These are phyloP conservation scores for Colletotrichum tropicicola DNA, from an alignment of 2,329 filamentous ascomycete species.

Conservation along the genomic window DNA sequence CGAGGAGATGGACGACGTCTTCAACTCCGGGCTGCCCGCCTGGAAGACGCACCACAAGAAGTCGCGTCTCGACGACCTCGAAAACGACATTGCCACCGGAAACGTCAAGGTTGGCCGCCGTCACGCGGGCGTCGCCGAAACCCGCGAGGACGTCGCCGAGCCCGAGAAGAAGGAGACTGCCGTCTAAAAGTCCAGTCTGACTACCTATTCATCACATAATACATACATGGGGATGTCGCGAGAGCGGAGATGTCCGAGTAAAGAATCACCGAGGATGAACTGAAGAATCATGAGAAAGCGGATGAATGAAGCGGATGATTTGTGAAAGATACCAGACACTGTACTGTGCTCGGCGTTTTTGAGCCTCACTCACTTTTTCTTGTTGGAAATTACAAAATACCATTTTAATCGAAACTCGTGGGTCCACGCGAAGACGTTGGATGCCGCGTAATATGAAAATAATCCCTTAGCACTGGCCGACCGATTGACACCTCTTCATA, in stretches of 20 bases:
- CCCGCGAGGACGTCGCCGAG: neutral
- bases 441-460: too few species aligned
- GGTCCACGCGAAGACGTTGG: too few species aligned
- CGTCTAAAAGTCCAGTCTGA: neutral
- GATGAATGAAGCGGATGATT: too few species aligned
- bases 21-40: slow-evolving; percentile 66
- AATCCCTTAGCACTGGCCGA: too few species aligned
- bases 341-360: too few species aligned
- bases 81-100: slow-evolving; percentile 57
- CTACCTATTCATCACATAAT: neutral
- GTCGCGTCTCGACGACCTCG: slow-evolving; percentile 55
- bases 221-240: neutral
- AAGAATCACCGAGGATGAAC: neutral
- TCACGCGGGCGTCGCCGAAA: neutral
- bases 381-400: too few species aligned
- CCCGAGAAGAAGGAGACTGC: slow-evolving; percentile 30
- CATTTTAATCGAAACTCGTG: too few species aligned
- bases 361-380: too few species aligned
- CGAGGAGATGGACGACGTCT: slow-evolving; percentile 81
- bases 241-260: neutral
- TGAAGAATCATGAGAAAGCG: too few species aligned
- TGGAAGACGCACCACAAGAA: slow-evolving; percentile 60
- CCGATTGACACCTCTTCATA: too few species aligned
- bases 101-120: slow-evolving; percentile 46
- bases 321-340: too few species aligned